Evolutionary conservation across 805 yeast species (phyloP).

Genomic region (Pichia thaimueangensis): DNA sequence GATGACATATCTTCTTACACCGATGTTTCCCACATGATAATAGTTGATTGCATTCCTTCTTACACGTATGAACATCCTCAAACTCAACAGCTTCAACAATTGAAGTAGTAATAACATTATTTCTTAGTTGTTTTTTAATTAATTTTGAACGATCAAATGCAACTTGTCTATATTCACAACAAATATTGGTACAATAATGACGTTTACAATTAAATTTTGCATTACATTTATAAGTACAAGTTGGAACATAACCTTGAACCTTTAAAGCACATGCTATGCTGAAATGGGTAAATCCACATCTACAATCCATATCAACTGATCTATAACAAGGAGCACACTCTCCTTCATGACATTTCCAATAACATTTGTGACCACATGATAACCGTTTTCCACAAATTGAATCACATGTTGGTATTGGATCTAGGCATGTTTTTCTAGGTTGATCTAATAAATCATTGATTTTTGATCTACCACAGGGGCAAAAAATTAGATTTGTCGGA

Average conservation of each 20-base stretch:
- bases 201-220: conserved; percentile 73
- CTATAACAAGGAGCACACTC: conserved; percentile 61
- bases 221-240: conserved; percentile 65
- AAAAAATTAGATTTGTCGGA: conserved; percentile 53
- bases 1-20: conserved; percentile 68
- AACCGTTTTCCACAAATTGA: conserved; percentile 54
- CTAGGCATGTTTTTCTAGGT: conserved; percentile 57
- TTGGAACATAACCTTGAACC: conserved; percentile 47
- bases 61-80: conserved; percentile 72
- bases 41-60: conserved; percentile 54
- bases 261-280: conserved; percentile 57
- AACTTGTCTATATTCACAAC: conserved; percentile 62
- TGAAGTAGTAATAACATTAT: conserved; percentile 32
- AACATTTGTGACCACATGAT: conserved; percentile 70
- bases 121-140: conserved; percentile 41
- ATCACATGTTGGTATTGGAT: conserved; percentile 74
- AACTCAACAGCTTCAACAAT: conserved; percentile 47
- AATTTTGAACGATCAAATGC: conserved; percentile 55
- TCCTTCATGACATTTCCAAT: conserved; percentile 69
- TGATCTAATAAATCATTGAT: conserved; percentile 32
- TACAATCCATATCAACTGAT: conserved; percentile 46
- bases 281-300: conserved; percentile 53
- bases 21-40: conserved; percentile 60
- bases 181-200: conserved; percentile 62
- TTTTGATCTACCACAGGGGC: conserved; percentile 73